Evolutionary conservation across 2,329 filamentous ascomycete species (phyloP).

Genomic region (Geosmithia flava): DNA sequence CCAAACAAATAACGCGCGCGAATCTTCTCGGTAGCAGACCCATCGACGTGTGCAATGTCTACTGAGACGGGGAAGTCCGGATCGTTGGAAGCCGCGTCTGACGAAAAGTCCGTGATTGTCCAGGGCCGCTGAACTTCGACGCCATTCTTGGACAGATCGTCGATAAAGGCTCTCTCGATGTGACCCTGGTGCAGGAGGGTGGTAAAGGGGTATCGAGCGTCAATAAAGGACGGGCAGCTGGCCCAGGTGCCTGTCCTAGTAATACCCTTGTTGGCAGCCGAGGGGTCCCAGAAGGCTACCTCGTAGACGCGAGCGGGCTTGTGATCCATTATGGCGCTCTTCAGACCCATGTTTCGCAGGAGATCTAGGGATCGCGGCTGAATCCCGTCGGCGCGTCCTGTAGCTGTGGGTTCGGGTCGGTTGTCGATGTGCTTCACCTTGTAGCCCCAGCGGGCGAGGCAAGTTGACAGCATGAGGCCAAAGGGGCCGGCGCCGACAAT

Average conservation of each 20-base stretch:
- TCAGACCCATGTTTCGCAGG: constrained; percentile 79
- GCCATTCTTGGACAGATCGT: constrained; percentile 50
- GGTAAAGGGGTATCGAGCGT: constrained; percentile 59
- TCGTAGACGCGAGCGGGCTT: constrained; percentile 79
- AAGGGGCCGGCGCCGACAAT: constrained; percentile 28
- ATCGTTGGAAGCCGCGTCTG: constrained; percentile 37
- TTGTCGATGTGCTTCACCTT: constrained; percentile 94
- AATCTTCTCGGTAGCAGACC: constrained; percentile 53
- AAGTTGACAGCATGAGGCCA: constrained; percentile 57
- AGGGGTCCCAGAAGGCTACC: constrained; percentile 62
- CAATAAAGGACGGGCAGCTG: constrained; percentile 67
- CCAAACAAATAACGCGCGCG: constrained; percentile 60
- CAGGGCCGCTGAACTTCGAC: constrained; percentile 51
- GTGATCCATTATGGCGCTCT: constrained; percentile 76
- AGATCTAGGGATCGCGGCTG: constrained; percentile 74
- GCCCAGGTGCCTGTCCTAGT: constrained; percentile 65
- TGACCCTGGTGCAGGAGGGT: constrained; percentile 59
- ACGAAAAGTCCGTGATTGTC: constrained; percentile 48
- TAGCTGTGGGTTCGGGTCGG: constrained; percentile 69
- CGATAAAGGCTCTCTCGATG: constrained; percentile 59
- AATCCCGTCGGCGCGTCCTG: constrained; percentile 82
- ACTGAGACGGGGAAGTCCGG: constrained; percentile 70
- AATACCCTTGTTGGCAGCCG: constrained; percentile 38
- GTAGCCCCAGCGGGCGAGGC: constrained; percentile 85
- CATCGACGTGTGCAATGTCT: constrained; percentile 63